Percentiles rank a stretch among this genome's conserved stretches.
Conservation (phyloP, 2,329 filamentous ascomycete genomes). For the Sphaerostilbella broomeana region DNA sequence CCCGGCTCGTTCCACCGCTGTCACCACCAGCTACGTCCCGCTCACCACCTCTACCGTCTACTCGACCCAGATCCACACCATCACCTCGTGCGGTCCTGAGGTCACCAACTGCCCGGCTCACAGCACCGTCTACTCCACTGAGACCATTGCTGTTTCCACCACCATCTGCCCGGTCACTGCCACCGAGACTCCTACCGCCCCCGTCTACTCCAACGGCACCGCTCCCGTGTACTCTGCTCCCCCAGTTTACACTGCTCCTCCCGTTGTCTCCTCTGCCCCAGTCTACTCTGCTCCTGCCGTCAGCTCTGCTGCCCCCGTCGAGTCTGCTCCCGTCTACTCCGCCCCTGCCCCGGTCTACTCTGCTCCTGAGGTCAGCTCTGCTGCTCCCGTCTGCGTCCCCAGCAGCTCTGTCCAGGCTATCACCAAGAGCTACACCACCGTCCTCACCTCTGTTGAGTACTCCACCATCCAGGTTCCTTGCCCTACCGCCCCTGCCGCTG, state of each 20-base stretch:
- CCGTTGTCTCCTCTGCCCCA: conserved; percentile 16
- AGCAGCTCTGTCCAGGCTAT: conserved; percentile 42
- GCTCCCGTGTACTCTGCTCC: conserved; percentile 8
- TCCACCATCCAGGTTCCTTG: conserved; percentile 40
- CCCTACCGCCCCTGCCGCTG: conserved; percentile 26
- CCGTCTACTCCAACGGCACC: conserved; percentile 18
- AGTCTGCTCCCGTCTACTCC: background rate
- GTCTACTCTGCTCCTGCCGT: conserved; percentile 42
- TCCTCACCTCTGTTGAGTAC: conserved; percentile 49
- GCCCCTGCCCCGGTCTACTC: conserved; percentile 10
- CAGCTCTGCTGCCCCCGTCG: conserved; percentile 25
- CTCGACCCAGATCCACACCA: conserved; percentile 51
- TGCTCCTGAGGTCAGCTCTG: conserved; percentile 2
- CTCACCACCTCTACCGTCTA: conserved; percentile 49
- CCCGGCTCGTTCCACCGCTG: conserved; percentile 37
- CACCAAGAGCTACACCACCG: conserved; percentile 51
- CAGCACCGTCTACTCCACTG: conserved; percentile 31
- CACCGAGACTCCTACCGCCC: conserved; percentile 17
- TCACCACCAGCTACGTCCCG: conserved; percentile 33
- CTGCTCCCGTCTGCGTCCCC: conserved; percentile 18
- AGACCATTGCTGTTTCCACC: conserved; percentile 34
- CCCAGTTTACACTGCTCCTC: conserved; percentile 9
- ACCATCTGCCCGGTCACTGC: conserved; percentile 33
- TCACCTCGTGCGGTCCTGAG: conserved; percentile 54
- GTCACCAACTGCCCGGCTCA: conserved; percentile 56